phyloP scores from a whole-genome alignment of 2,329 filamentous ascomycete genomes.

The Xylariaceae sp. region DNA sequence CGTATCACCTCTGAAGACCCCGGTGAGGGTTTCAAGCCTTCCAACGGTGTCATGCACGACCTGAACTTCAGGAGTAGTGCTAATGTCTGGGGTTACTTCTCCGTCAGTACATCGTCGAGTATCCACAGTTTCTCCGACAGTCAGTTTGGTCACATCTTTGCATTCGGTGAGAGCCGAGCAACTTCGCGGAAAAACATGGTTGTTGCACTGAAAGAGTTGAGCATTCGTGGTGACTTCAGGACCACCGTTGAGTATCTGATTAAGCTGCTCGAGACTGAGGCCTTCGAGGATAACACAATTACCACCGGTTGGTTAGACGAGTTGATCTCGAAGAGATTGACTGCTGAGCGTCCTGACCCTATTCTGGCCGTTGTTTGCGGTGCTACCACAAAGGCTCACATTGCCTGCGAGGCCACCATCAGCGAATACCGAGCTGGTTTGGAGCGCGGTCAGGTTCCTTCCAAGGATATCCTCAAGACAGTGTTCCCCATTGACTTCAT shows the following conservation, averaged over 20 bases:
- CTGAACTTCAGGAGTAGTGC: slow-evolving; percentile 98
- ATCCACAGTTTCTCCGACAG: slow-evolving; percentile 99
- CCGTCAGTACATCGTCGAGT: slow-evolving; percentile 89
- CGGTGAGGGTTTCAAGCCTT: slow-evolving; percentile 98
- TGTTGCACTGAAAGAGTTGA: slow-evolving; percentile 94
- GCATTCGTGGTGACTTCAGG: slow-evolving; percentile 98
- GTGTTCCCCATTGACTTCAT: slow-evolving; percentile 98
- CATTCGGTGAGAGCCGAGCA: slow-evolving; percentile 94
- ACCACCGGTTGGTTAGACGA: slow-evolving; percentile 98
- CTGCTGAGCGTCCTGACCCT: slow-evolving; percentile 88
- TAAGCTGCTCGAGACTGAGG: slow-evolving; percentile 95
- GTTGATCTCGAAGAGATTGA: slow-evolving; percentile 95
- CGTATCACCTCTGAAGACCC: slow-evolving; percentile 99
- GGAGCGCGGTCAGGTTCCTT: slow-evolving; percentile 94
- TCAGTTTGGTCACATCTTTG: slow-evolving; percentile 98
- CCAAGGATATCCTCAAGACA: slow-evolving; percentile 95
- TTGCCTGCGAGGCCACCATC: slow-evolving; percentile 86
- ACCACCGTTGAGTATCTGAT: slow-evolving; percentile 99
- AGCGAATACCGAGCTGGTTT: slow-evolving; percentile 81
- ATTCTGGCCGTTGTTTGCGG: slow-evolving; percentile 93
- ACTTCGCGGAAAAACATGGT: slow-evolving; percentile 99
- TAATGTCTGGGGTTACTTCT: slow-evolving; percentile 99
- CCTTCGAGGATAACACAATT: slow-evolving; percentile 98
- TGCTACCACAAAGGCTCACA: slow-evolving; percentile 89
- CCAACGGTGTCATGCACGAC: slow-evolving; percentile 97